Conservation (phyloP, 192 early-diverging fungal genomes). For the Rhizophagus clarus region DNA sequence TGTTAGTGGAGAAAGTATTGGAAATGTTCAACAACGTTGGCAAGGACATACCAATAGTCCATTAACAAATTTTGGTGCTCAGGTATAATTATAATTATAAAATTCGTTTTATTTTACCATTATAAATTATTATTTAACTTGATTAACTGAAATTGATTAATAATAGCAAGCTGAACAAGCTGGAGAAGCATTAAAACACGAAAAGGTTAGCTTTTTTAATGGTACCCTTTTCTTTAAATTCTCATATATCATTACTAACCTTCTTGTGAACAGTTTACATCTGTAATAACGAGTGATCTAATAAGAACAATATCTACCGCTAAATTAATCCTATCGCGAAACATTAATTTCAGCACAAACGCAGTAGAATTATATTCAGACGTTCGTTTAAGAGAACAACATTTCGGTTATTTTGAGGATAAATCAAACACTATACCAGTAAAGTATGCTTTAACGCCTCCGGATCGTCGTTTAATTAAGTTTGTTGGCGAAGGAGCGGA, state of each 20-base stretch:
- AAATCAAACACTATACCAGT: neutral
- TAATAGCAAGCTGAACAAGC: neutral
- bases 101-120: neutral
- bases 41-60: neutral
- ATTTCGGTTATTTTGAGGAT: neutral
- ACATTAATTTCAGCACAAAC: neutral
- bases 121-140: neutral
- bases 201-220: neutral
- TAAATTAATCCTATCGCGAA: neutral
- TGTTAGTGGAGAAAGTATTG: neutral
- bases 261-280: neutral
- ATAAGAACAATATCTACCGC: neutral
- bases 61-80: neutral
- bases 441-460: neutral
- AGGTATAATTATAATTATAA: neutral
- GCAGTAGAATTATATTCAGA: neutral
- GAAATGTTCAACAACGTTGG: neutral
- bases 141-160: neutral
- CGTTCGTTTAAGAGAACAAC: neutral
- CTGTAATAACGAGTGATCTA: neutral
- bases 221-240: neutral
- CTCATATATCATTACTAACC: neutral
- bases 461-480: neutral
- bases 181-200: neutral
- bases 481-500: neutral